These are phyloP conservation scores for Volvariella surrecta DNA, from an alignment of 1,284 basidiomycete species.

Conservation along the genomic window DNA sequence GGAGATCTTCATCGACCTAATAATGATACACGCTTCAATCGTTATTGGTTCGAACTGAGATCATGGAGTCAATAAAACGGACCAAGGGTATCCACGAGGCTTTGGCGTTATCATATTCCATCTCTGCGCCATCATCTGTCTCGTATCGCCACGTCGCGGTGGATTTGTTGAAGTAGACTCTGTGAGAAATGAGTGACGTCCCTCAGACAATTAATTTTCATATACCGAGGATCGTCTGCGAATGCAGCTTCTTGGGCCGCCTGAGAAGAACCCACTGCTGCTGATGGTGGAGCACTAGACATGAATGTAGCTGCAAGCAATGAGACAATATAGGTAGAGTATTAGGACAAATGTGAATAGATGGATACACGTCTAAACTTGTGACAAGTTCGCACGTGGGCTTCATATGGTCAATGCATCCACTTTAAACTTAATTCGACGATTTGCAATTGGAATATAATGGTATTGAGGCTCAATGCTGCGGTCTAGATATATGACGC, in stretches of 20 bases:
- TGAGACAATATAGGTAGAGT: neutral
- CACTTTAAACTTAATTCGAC: neutral
- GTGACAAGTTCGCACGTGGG: neutral
- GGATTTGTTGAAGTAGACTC: slow-evolving; percentile 71
- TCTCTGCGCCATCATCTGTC: slow-evolving; percentile 79
- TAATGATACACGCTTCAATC: neutral
- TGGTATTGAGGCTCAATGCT: neutral
- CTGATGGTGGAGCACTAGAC: slow-evolving; percentile 35
- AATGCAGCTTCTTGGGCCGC: slow-evolving; percentile 59
- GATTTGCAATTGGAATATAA: neutral
- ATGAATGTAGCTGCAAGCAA: slow-evolving; percentile 15
- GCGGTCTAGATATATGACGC: neutral
- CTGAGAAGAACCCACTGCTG: slow-evolving; percentile 39
- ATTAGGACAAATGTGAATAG: neutral
- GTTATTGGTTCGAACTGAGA: neutral
- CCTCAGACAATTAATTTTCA: neutral
- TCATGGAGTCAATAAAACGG: slow-evolving; percentile 18
- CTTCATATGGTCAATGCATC: neutral
- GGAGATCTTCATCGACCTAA: slow-evolving; percentile 75
- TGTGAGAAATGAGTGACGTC: slow-evolving; percentile 18
- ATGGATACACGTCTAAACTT: neutral
- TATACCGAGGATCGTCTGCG: slow-evolving; percentile 60
- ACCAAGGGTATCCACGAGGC: slow-evolving; percentile 80
- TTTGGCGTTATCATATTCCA: slow-evolving; percentile 78
- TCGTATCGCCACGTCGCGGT: slow-evolving; percentile 84